Conservation (phyloP, 2,329 filamentous ascomycete genomes). For the Lachnellula willkommii region DNA sequence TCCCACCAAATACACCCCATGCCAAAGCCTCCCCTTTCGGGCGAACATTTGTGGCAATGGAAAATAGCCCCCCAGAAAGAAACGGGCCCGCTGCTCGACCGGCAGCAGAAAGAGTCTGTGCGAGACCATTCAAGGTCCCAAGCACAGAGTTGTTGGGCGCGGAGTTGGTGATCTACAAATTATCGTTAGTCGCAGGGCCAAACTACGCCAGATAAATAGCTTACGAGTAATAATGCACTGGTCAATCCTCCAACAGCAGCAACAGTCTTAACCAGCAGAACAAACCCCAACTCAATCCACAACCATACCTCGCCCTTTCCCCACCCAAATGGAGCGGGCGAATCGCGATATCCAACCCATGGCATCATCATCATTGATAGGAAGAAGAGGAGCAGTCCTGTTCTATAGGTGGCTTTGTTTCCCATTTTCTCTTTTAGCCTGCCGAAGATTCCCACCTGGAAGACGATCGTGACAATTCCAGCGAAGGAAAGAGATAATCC, state of each 20-base stretch:
- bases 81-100: constrained; percentile 87
- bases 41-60: constrained; percentile 64
- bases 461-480: constrained; percentile 78
- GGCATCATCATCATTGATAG: constrained; percentile 83
- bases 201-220: constrained; percentile 30
- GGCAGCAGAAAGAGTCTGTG: constrained; percentile 86
- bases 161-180: constrained; percentile 77
- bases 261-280: constrained; percentile 84
- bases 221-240: constrained; percentile 79
- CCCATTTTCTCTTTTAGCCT: constrained; percentile 72
- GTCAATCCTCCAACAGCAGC: constrained; percentile 87
- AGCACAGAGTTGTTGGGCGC: constrained; percentile 80
- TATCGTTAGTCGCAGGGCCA: background rate
- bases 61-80: constrained; percentile 80
- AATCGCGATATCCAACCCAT: constrained; percentile 73
- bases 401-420: constrained; percentile 78
- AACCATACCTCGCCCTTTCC: constrained; percentile 63
- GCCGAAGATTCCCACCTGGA: constrained; percentile 83
- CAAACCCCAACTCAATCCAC: constrained; percentile 72
- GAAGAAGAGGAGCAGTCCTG: constrained; percentile 73
- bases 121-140: constrained; percentile 86
- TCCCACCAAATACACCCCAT: constrained; percentile 81
- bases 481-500: constrained; percentile 81
- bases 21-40: constrained; percentile 80
- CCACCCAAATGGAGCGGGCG: constrained; percentile 49